A percentile compares a stretch with the other conserved stretches of the same genome.
These are phyloP conservation scores for Ustilago hordei DNA, from an alignment of 1,284 basidiomycete genomes.

Conservation along the genomic window DNA sequence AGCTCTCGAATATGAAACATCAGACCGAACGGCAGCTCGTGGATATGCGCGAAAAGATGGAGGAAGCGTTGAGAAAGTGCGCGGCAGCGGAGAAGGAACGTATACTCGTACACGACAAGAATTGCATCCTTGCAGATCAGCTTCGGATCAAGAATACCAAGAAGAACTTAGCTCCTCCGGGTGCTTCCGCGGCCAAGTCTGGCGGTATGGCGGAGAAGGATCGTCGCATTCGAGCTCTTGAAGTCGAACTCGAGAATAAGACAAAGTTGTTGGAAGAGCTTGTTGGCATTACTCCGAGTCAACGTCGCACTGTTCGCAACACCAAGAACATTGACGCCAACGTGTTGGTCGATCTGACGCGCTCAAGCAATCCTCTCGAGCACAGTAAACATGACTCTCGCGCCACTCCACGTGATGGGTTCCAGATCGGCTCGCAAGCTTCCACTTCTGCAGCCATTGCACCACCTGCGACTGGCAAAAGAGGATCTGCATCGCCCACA, in stretches of 20 bases:
- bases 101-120: slow-evolving; percentile 17
- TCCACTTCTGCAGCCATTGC: slow-evolving; percentile 8
- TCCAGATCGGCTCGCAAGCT: slow-evolving; percentile 4
- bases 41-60: slow-evolving; percentile 1
- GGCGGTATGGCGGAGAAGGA: not conserved
- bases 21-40: not conserved
- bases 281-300: slow-evolving; percentile 11
- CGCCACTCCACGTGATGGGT: slow-evolving; percentile 13
- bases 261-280: slow-evolving; percentile 5
- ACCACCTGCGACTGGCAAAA: not conserved
- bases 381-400: not conserved
- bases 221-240: slow-evolving; percentile 23
- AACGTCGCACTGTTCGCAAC: slow-evolving; percentile 10
- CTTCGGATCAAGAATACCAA: slow-evolving; percentile 15
- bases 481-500: slow-evolving; percentile 10
- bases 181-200: not conserved
- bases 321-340: not conserved
- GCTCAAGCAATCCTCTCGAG: slow-evolving; percentile 21
- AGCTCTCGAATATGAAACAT: slow-evolving; percentile 9
- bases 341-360: slow-evolving; percentile 8
- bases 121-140: slow-evolving; percentile 26
- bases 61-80: not conserved
- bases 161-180: not conserved
- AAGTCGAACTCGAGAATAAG: slow-evolving; percentile 12
- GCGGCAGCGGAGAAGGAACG: slow-evolving; percentile 15